A percentile compares a stretch with the other conserved stretches of the same genome.
Conservation (phyloP, 805 yeast species). For the Candida oleophila region DNA sequence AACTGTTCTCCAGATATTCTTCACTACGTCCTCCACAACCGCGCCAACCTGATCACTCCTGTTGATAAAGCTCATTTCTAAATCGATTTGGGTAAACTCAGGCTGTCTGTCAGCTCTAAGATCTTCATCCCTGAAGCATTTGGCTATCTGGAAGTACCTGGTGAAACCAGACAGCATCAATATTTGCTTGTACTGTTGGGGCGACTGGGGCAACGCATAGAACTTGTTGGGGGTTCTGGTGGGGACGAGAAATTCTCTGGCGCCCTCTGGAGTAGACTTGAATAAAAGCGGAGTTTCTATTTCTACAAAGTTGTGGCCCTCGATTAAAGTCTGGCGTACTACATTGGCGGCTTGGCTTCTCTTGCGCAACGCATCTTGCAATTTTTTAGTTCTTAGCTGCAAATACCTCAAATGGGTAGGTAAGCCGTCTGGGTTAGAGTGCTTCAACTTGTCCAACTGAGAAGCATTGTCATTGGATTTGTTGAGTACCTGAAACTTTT, state of each 20-base stretch:
- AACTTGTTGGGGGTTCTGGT: slow-evolving; percentile 61
- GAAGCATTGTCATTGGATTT: slow-evolving; percentile 63
- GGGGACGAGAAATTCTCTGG: slow-evolving; percentile 92
- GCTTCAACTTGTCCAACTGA: slow-evolving; percentile 61
- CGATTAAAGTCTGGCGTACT: slow-evolving; percentile 41
- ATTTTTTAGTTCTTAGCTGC: slow-evolving; percentile 64
- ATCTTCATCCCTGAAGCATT: slow-evolving; percentile 95
- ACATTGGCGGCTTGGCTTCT: slow-evolving; percentile 56
- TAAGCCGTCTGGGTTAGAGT: slow-evolving; percentile 48
- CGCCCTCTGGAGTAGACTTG: slow-evolving; percentile 98
- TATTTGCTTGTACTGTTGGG: slow-evolving; percentile 95
- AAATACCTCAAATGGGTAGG: slow-evolving; percentile 82
- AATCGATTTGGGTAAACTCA: slow-evolving; percentile 94
- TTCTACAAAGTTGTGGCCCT: slow-evolving; percentile 59
- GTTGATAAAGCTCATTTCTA: slow-evolving; percentile 85
- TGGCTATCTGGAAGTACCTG: slow-evolving; percentile 85
- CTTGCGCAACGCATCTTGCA: slow-evolving; percentile 53
- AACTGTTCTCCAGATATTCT: slow-evolving; percentile 53
- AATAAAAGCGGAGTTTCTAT: slow-evolving; percentile 91
- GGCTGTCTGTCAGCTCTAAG: slow-evolving; percentile 94
- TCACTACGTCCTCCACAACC: slow-evolving; percentile 59
- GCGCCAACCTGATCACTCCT: slow-evolving; percentile 62
- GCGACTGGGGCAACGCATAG: slow-evolving; percentile 95
- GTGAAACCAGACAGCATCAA: slow-evolving; percentile 92
- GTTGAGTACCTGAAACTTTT: slow-evolving; percentile 56